Conservation (phyloP, 2,329 filamentous ascomycete species). For the Aspergillus latus region DNA sequence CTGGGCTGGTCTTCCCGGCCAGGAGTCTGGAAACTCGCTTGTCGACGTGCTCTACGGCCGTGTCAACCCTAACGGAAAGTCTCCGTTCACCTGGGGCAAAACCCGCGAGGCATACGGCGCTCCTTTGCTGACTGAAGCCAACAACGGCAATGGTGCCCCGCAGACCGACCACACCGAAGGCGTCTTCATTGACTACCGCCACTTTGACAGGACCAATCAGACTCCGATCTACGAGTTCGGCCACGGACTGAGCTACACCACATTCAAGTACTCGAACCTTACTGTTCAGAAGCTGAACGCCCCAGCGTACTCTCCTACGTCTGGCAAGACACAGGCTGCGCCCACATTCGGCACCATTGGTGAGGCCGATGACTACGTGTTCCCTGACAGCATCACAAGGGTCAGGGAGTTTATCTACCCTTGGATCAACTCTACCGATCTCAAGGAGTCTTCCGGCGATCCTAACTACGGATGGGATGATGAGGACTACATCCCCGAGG, state of each 20-base stretch:
- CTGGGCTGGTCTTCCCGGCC: conserved; percentile 72
- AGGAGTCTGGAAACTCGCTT: conserved; percentile 73
- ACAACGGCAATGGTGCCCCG: conserved; percentile 56
- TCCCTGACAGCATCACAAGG: conserved; percentile 53
- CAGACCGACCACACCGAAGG: conserved; percentile 63
- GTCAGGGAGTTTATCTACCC: conserved; percentile 62
- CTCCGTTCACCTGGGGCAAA: conserved; percentile 61
- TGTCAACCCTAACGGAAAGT: conserved; percentile 63
- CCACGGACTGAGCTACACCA: conserved; percentile 62
- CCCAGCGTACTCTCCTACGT: conserved; percentile 53
- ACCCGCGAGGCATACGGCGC: conserved; percentile 56
- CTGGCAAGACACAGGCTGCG: conserved; percentile 54
- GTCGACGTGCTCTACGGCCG: conserved; percentile 71
- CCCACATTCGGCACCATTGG: conserved; percentile 53
- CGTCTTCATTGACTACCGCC: conserved; percentile 58
- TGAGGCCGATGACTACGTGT: conserved; percentile 54
- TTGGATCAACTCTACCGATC: conserved; percentile 61
- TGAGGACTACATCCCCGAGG: conserved; percentile 52
- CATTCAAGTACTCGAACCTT: conserved; percentile 60
- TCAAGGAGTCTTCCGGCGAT: conserved; percentile 53
- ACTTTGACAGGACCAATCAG: conserved; percentile 56
- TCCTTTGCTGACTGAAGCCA: conserved; percentile 57
- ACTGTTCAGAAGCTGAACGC: conserved; percentile 47
- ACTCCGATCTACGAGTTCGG: conserved; percentile 64
- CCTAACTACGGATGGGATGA: conserved; percentile 54